These are phyloP conservation scores for Lasiodiplodia sp. DNA, from an alignment of 2,329 filamentous ascomycete genomes.

Conservation along the genomic window DNA sequence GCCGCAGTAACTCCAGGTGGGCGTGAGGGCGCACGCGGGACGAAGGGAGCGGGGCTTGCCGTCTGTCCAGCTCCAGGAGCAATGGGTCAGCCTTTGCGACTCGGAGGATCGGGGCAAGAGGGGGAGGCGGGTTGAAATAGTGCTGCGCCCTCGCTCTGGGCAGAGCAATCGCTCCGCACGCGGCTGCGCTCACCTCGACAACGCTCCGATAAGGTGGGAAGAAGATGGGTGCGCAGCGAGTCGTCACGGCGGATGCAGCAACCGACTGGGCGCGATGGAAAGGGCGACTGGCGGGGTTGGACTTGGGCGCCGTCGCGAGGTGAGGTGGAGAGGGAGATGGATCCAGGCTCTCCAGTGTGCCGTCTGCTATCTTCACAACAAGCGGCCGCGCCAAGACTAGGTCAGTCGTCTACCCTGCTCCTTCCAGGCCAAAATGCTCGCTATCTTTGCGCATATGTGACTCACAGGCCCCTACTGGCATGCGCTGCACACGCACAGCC, in stretches of 20 bases:
- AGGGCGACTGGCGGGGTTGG: constrained; percentile 7
- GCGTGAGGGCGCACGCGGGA: constrained; percentile 9
- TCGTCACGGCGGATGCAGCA: not conserved
- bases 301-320: not conserved
- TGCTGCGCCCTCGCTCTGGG: constrained; percentile 21
- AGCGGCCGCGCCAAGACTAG: constrained; percentile 22
- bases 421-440: constrained; percentile 3
- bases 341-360: constrained; percentile 3
- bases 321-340: constrained; percentile 12
- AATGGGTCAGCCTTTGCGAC: constrained; percentile 14
- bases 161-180: not conserved
- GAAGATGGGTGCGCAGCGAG: not conserved
- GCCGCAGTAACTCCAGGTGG: constrained; percentile 30
- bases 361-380: constrained; percentile 27
- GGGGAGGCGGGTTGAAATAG: constrained; percentile 19
- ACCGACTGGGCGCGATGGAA: not conserved
- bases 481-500: constrained; percentile 16
- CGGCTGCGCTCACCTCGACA: constrained; percentile 21
- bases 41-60: constrained; percentile 15
- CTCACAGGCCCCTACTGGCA: constrained; percentile 16
- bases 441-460: constrained; percentile 12
- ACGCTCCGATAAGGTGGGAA: constrained; percentile 3
- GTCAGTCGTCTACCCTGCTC: constrained; percentile 23
- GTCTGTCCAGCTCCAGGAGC: not conserved
- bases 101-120: constrained; percentile 1